Evolutionary conservation across 1,139 yeast species (phyloP), one percentile per base, ranked within the genome.

Genomic region (Pichia sp.): DNA sequence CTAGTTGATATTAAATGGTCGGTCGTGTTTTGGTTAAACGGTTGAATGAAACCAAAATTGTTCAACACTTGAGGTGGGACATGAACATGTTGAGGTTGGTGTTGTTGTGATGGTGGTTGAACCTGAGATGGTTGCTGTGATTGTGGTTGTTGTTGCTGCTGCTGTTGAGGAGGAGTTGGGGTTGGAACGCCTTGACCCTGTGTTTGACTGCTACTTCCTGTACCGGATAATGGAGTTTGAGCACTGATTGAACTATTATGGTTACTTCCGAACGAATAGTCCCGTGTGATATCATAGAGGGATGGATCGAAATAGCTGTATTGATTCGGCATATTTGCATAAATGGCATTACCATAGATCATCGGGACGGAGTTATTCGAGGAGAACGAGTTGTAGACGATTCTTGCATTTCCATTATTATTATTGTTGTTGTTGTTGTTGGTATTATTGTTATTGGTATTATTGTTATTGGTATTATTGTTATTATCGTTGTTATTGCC

Each of bases 1-100:
- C 76, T 61, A 21, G 50, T 52, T n/a, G 53, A 41, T 22, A 58
- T 53, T 48, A 63, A 48, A 34, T 58, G 64, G 40, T 64, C 65
- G 18, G 34, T 46, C 2, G 56, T 41, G 3, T 37, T 42, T 2
- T 38, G 2, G 12, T 22, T 20, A 20, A 41, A 46, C 3, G 47
- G 50, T 33, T 48, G 52, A 27, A 3, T 14, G 34, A 45, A 38
- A 12, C 46, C 43, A 39, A 36, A 27, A 20, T 31, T 31, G 20
- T 12, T 32, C n/a, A 24, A 22, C 11, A 18, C 17, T n/a, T 10
- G 18, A 15, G 28, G 5, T 10, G n/a, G 21, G 7, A 18, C 7
- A 21, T 10, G 12, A 12, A 12, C 15, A 15, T 31, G 34, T n/a
- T 31, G 20, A 31, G 17, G 5, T 31, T 2, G 19, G 8, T 18